Percentiles rank a stretch among this genome's conserved stretches.
Conservation (phyloP, 2,329 filamentous ascomycete genomes). For the Dichotomopilus funicola region DNA sequence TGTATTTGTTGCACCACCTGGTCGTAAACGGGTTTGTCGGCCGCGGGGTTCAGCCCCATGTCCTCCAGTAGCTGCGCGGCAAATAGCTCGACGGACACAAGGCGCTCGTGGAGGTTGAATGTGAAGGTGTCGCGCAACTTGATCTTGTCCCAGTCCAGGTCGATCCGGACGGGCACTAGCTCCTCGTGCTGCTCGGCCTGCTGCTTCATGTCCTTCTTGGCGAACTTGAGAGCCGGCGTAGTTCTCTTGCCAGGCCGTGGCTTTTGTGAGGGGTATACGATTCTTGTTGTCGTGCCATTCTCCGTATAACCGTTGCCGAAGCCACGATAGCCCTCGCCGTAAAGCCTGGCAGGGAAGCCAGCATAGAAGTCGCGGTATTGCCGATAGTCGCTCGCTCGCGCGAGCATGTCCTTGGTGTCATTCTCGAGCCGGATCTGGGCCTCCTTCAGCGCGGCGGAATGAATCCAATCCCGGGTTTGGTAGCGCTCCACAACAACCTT, state of each 20-base stretch:
- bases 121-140: conserved; percentile 96
- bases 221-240: conserved; percentile 65
- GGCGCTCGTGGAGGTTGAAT: conserved; percentile 92
- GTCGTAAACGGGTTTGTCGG: conserved; percentile 56
- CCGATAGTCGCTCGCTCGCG: conserved; percentile 65
- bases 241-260: conserved; percentile 70
- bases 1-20: conserved; percentile 63
- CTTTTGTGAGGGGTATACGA: conserved; percentile 76
- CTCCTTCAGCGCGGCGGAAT: conserved; percentile 45
- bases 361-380: conserved; percentile 50
- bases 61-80: conserved; percentile 88
- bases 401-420: conserved; percentile 55
- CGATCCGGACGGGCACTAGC: conserved; percentile 81
- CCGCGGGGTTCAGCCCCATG: conserved; percentile 69
- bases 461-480: conserved; percentile 48
- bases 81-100: conserved; percentile 73
- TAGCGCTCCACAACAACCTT: conserved; percentile 49
- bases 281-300: conserved; percentile 54
- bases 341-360: conserved; percentile 53
- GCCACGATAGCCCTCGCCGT: conserved; percentile 73
- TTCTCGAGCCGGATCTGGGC: conserved; percentile 49
- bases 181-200: conserved; percentile 91
- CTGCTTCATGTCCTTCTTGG: conserved; percentile 70
- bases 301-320: conserved; percentile 86
- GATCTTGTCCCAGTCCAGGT: conserved; percentile 93